phyloP scores from a whole-genome alignment of 2,329 filamentous ascomycete genomes.

The Alternaria gaisen region DNA sequence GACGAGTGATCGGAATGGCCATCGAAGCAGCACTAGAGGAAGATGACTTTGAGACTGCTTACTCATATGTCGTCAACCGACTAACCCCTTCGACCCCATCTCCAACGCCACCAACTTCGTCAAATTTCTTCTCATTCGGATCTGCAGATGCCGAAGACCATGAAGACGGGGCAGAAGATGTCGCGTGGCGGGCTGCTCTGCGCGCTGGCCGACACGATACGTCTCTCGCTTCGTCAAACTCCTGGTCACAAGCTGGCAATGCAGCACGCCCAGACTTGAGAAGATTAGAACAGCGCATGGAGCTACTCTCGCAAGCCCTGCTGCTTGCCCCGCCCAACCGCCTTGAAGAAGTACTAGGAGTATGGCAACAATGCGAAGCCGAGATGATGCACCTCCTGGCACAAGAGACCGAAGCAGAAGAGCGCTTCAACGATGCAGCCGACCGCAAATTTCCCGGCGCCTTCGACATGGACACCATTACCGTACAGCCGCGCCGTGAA shows the following conservation, averaged over 20 bases:
- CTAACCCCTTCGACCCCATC: conserved; percentile 57
- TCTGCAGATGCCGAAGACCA: conserved; percentile 29
- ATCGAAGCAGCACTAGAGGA: conserved; percentile 78
- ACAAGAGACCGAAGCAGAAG: conserved; percentile 72
- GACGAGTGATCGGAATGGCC: conserved; percentile 80
- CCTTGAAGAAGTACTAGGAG: conserved; percentile 77
- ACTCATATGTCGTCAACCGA: conserved; percentile 80
- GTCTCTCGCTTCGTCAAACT: conserved; percentile 44
- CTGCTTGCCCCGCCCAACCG: conserved; percentile 75
- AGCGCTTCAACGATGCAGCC: conserved; percentile 73
- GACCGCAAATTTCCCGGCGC: conserved; percentile 64
- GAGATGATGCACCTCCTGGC: conserved; percentile 73
- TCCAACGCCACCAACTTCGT: conserved; percentile 33
- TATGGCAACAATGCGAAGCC: conserved; percentile 80
- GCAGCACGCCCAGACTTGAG: conserved; percentile 65
- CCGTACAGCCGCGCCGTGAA: conserved; percentile 53
- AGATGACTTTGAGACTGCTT: conserved; percentile 85
- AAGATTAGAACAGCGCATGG: conserved; percentile 81
- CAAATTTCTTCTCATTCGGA: conserved; percentile 38
- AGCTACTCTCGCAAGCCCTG: conserved; percentile 78
- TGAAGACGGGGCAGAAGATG: conserved; percentile 63
- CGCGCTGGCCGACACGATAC: conserved; percentile 76
- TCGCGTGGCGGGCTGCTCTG: conserved; percentile 81
- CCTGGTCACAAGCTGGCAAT: conserved; percentile 54
- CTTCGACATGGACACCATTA: conserved; percentile 50